These are phyloP conservation scores for Xanthoceras sorbifolium DNA, from an alignment of 345 rosid species.

Conservation along the genomic window DNA sequence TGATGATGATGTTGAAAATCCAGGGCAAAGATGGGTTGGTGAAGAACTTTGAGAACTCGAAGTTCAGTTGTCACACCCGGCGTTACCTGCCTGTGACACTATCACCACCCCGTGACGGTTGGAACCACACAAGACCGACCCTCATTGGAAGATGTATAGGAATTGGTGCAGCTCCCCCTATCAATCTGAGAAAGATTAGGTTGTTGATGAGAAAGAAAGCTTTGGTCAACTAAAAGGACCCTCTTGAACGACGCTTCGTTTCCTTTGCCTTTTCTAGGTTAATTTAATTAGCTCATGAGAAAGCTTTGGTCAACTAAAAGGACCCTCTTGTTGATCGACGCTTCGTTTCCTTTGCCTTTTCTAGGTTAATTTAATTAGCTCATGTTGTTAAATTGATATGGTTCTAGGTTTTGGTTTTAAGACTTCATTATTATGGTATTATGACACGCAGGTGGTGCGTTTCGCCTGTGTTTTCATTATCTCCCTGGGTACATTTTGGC, in stretches of 20 bases:
- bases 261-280: not conserved
- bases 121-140: not conserved
- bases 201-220: not conserved
- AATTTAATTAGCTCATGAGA: too few relatives aligned
- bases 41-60: slow-evolving; percentile 30
- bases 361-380: too few relatives aligned
- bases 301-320: not conserved
- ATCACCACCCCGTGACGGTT: slow-evolving; percentile 47
- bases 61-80: slow-evolving; percentile 40
- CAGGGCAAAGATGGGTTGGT: slow-evolving; percentile 45
- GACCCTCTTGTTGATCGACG: too few relatives aligned
- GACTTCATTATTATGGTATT: not conserved
- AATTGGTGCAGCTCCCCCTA: not conserved
- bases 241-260: not conserved
- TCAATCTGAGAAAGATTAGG: not conserved
- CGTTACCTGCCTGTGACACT: slow-evolving; percentile 43
- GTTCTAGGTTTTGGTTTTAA: too few relatives aligned
- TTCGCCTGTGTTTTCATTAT: slow-evolving; percentile 38
- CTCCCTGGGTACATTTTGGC: slow-evolving; percentile 29
- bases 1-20: not conserved
- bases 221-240: not conserved
- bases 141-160: slow-evolving; percentile 27
- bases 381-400: too few relatives aligned
- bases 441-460: not conserved
- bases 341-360: not conserved